Percentiles rank a stretch among this genome's conserved stretches.
Evolutionary conservation across 2,329 filamentous ascomycete species (phyloP).

Genomic region (Clarireedia homoeocarpa): DNA sequence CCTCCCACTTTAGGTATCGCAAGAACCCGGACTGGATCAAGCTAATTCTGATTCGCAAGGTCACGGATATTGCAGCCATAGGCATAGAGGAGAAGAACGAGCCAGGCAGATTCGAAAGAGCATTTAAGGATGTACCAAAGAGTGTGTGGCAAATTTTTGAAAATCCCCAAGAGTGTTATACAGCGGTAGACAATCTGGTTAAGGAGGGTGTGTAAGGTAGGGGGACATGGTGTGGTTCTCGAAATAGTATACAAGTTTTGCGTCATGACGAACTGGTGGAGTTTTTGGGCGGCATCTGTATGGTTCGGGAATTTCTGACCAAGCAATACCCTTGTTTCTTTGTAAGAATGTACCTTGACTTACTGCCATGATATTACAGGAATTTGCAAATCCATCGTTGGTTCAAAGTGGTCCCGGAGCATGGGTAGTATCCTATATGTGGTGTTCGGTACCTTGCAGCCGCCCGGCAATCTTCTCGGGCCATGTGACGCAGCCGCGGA

Average conservation of each 20-base stretch:
- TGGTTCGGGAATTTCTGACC: neutral
- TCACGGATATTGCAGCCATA: conserved; percentile 61
- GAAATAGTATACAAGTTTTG: neutral
- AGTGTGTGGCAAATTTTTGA: conserved; percentile 77
- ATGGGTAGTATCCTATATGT: neutral
- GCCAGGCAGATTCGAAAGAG: conserved; percentile 68
- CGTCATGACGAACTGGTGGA: neutral
- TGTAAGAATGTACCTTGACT: too few species aligned
- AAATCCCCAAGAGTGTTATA: conserved; percentile 58
- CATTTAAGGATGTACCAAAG: conserved; percentile 67
- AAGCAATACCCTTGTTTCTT: neutral
- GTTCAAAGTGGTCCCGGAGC: neutral
- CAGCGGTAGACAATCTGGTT: conserved; percentile 30
- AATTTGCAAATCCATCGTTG: neutral
- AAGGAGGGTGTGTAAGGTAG: neutral
- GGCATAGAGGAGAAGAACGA: conserved; percentile 70
- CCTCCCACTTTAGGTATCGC: conserved; percentile 39
- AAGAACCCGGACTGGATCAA: conserved; percentile 68
- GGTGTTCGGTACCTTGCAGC: neutral
- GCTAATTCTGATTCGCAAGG: conserved; percentile 79
- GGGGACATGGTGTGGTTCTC: neutral
- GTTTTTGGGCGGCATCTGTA: neutral
- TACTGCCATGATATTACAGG: too few species aligned
- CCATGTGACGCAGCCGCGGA: neutral
- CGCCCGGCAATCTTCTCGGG: neutral